Evolutionary conservation across 192 early-diverging fungal species (phyloP), one percentile per base, ranked within the genome.

Genomic region (Umbelopsis sp.): DNA sequence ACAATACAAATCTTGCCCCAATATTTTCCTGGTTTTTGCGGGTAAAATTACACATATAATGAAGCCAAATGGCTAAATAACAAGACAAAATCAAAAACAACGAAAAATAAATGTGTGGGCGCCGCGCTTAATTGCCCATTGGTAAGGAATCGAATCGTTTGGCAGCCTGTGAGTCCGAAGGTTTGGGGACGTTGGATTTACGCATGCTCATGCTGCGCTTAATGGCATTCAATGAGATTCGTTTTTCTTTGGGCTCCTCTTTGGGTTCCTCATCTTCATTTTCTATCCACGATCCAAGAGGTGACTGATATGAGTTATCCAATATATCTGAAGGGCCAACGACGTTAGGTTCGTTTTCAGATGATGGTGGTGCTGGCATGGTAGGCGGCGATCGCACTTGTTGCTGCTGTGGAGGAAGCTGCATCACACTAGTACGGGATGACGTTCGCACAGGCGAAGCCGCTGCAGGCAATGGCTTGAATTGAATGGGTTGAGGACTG

Each of bases 181-280:
- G 31, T 32, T 62, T 62, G 3, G 10, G 14, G 12, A 20, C 14
- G 2, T 8, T 10, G 16, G 56, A 26, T 62, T 62, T 62, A 20
- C 56, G 56, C 31, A 62, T 20, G 34, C 56, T 62, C 56, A 62
- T 62, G 2, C 29, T 62, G 14, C 56, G 56, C 56, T 62, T 62
- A 17, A 62, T 20, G 1, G 56, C 56, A 62, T 32, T 62, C 3
- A 62, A 32, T 2, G 56, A 62, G 20, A 62, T 62, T 6, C 56
- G 56, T n/a, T 32, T 62, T 26, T 62, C 56, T 31, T 62, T 62
- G 14, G 56, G 29, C 56, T 34, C 56, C 26, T 62, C 56, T 20
- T 62, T 34, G 9, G 10, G 8, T 5, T 62, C 56, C 14, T 62
- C 56, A 5, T 32, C 56, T 34, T 62, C 56, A 34, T 34, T 14